Evolutionary conservation across 1,284 basidiomycete genomes (phyloP).

Genomic region (Ganoderma meredithae): DNA sequence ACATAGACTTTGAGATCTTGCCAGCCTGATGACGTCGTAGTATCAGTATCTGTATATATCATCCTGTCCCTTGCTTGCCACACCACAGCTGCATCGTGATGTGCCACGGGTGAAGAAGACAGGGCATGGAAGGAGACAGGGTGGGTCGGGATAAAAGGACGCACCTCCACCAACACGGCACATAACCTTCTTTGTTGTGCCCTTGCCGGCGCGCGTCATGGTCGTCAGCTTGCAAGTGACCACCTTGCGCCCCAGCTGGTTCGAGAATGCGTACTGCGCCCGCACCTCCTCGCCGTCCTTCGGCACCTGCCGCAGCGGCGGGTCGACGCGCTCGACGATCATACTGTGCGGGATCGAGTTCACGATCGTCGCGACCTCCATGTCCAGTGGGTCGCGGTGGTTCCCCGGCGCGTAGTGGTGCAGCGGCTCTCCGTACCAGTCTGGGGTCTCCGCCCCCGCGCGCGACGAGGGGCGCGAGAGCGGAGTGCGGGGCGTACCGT

Average conservation of each 20-base stretch:
- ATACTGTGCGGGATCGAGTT: conserved; percentile 82
- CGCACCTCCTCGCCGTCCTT: conserved; percentile 81
- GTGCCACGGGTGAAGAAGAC: background rate
- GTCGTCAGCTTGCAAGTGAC: conserved; percentile 85
- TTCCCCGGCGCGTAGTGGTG: conserved; percentile 76
- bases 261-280: conserved; percentile 85
- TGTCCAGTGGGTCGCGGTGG: conserved; percentile 81
- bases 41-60: conserved; percentile 14
- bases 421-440: conserved; percentile 46
- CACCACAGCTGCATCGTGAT: background rate
- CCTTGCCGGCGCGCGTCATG: conserved; percentile 64
- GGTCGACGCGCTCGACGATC: conserved; percentile 80
- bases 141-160: conserved; percentile 38
- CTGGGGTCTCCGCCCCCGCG: conserved; percentile 64
- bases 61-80: conserved; percentile 1
- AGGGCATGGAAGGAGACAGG: background rate
- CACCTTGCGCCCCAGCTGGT: conserved; percentile 71
- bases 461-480: conserved; percentile 72
- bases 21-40: conserved; percentile 66
- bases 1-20: conserved; percentile 86
- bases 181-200: conserved; percentile 83
- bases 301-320: conserved; percentile 68
- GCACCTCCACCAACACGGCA: conserved; percentile 84
- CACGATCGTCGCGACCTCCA: conserved; percentile 77
- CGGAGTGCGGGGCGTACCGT: conserved; percentile 61